A percentile compares a stretch with the other conserved stretches of the same genome.
Evolutionary conservation across 2,329 filamentous ascomycete genomes (phyloP).

Genomic region (Albifimbria verrucaria): DNA sequence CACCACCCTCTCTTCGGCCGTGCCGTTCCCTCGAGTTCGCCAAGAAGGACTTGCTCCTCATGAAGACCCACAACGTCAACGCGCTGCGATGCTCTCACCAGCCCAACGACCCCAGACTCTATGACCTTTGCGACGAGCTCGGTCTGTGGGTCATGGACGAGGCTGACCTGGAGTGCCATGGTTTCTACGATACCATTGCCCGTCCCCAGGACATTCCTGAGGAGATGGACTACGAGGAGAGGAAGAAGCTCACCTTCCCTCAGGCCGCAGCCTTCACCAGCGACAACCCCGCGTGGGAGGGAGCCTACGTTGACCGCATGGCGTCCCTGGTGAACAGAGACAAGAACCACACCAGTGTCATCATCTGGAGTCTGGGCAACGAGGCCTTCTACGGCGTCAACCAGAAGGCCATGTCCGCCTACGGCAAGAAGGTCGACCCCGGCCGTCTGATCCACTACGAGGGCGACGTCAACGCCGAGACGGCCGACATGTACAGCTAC

Average conservation of each 20-base stretch:
- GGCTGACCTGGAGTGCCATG: slow-evolving; percentile 51
- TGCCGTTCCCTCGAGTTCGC: slow-evolving; percentile 62
- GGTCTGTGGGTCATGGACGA: slow-evolving; percentile 59
- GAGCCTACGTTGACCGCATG: slow-evolving; percentile 66
- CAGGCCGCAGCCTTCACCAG: slow-evolving; percentile 56
- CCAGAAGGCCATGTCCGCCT: slow-evolving; percentile 65
- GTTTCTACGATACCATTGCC: slow-evolving; percentile 48
- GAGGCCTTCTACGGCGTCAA: slow-evolving; percentile 71
- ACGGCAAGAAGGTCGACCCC: slow-evolving; percentile 54
- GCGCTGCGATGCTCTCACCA: slow-evolving; percentile 68
- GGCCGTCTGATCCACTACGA: slow-evolving; percentile 64
- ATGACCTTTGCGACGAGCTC: slow-evolving; percentile 62
- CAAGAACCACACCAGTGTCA: slow-evolving; percentile 67
- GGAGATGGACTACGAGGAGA: slow-evolving; percentile 56
- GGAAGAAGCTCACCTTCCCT: slow-evolving; percentile 53
- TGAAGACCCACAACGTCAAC: slow-evolving; percentile 72
- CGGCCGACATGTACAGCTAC: slow-evolving; percentile 63
- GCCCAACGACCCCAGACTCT: slow-evolving; percentile 57
- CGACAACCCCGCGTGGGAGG: slow-evolving; percentile 58
- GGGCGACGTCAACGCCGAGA: slow-evolving; percentile 55
- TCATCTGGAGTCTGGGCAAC: slow-evolving; percentile 72
- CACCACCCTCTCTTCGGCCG: slow-evolving; percentile 64
- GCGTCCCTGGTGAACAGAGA: slow-evolving; percentile 63
- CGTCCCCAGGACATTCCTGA: slow-evolving; percentile 50
- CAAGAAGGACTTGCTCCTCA: slow-evolving; percentile 58